Evolutionary conservation across 306 rosid genomes (phyloP).

Genomic region (Prunus kanzakura): DNA sequence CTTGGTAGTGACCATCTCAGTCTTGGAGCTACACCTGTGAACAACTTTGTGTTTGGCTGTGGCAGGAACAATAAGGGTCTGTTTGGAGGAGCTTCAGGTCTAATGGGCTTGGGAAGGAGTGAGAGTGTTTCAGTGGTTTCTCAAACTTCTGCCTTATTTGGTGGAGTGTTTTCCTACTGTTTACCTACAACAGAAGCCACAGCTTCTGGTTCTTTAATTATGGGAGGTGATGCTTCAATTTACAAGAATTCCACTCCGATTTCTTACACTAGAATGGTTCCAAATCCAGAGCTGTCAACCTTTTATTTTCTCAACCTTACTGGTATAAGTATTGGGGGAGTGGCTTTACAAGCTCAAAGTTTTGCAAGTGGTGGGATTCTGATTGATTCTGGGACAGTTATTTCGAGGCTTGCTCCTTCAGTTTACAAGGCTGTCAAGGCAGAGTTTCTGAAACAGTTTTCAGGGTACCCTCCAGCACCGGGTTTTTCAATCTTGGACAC

Average conservation of each 20-base stretch:
- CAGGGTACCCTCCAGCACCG: constrained; percentile 51
- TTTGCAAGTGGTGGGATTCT: constrained; percentile 38
- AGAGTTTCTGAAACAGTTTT: constrained; percentile 69
- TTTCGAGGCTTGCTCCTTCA: constrained; percentile 67
- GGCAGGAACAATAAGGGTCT: constrained; percentile 74
- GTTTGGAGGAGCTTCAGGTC: constrained; percentile 78
- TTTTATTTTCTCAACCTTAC: constrained; percentile 73
- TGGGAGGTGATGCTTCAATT: constrained; percentile 63
- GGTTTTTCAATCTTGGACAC: constrained; percentile 73
- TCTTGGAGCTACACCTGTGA: constrained; percentile 43
- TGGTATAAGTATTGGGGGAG: constrained; percentile 60
- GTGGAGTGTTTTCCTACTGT: constrained; percentile 84
- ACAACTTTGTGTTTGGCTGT: constrained; percentile 68
- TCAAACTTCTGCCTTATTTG: constrained; percentile 58
- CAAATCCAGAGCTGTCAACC: constrained; percentile 49
- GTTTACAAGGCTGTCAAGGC: constrained; percentile 56
- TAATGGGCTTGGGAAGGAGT: constrained; percentile 79
- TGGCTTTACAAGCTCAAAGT: constrained; percentile 33
- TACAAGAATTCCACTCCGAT: constrained; percentile 63
- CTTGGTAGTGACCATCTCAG: constrained; percentile 49
- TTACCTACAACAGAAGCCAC: constrained; percentile 57
- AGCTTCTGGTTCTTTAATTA: constrained; percentile 65
- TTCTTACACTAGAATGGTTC: constrained; percentile 66
- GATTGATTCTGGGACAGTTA: constrained; percentile 86
- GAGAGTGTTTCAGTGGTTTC: constrained; percentile 54